Percentiles rank a stretch among this genome's conserved stretches.
phyloP scores from a whole-genome alignment of 2,329 filamentous ascomycete species.

The Alternaria atra region DNA sequence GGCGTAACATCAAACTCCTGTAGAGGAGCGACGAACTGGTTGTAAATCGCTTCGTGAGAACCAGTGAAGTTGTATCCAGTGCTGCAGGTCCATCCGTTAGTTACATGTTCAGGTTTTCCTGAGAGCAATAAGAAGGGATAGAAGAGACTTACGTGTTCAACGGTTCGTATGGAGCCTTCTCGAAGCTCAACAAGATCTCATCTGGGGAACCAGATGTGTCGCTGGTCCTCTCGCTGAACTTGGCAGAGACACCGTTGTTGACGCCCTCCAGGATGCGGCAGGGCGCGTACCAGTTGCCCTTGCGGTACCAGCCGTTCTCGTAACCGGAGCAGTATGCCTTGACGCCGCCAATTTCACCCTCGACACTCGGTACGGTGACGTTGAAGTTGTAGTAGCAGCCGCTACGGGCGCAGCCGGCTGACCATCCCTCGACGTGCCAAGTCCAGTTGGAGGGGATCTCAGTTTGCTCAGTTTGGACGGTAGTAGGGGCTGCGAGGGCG shows the following conservation, averaged over 20 bases:
- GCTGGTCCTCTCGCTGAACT: background rate
- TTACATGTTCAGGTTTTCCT: background rate
- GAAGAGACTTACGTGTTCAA: background rate
- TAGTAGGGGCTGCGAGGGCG: background rate
- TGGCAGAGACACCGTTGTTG: background rate
- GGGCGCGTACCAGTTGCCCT: background rate
- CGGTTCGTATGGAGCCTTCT: background rate
- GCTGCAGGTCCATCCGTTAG: background rate
- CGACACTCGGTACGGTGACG: background rate
- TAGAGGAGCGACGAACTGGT: background rate
- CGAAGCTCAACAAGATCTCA: background rate
- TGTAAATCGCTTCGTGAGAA: background rate
- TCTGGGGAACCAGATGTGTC: background rate
- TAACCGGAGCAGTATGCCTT: background rate
- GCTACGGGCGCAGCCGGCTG: background rate
- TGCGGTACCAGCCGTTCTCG: background rate
- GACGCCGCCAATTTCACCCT: background rate
- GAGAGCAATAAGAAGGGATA: background rate
- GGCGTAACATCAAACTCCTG: conserved; percentile 27
- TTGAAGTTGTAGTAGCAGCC: conserved; percentile 1
- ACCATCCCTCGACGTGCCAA: background rate
- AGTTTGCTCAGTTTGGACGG: background rate
- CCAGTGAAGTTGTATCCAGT: background rate
- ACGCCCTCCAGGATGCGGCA: background rate
- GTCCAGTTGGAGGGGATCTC: background rate